Percentiles rank a stretch among this genome's conserved stretches.
phyloP scores from a whole-genome alignment of 2,329 filamentous ascomycete species.

The Stachybotrys chlorohalonatus region DNA sequence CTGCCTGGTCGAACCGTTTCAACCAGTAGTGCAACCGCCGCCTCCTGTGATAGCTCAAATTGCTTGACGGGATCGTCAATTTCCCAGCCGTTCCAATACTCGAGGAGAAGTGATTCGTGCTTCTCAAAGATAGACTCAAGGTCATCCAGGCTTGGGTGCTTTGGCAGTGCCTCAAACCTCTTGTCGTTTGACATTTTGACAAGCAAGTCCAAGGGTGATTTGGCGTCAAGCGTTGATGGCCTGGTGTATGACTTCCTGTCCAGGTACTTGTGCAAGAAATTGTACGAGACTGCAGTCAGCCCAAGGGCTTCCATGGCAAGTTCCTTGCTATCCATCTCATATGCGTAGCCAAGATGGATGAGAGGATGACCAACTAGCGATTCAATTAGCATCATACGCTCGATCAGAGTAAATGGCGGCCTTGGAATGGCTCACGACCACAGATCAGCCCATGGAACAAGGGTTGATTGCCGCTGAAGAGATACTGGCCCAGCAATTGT shows the following conservation, averaged over 20 bases:
- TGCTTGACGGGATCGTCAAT: slow-evolving; percentile 61
- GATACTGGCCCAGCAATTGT: slow-evolving; percentile 62
- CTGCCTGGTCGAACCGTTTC: slow-evolving; percentile 47
- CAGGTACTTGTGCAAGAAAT: slow-evolving; percentile 56
- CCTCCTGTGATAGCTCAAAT: slow-evolving; percentile 63
- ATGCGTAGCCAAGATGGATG: slow-evolving; percentile 93
- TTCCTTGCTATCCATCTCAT: slow-evolving; percentile 77
- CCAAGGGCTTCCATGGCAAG: slow-evolving; percentile 82
- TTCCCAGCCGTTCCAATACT: slow-evolving; percentile 88
- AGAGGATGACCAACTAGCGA: slow-evolving; percentile 72
- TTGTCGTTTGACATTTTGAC: slow-evolving; percentile 59
- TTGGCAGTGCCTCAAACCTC: slow-evolving; percentile 59
- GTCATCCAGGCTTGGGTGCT: slow-evolving; percentile 49
- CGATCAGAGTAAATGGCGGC: neutral
- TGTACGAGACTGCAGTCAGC: slow-evolving; percentile 50
- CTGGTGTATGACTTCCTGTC: slow-evolving; percentile 65
- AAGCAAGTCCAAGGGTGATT: slow-evolving; percentile 62
- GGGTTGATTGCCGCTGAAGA: slow-evolving; percentile 67
- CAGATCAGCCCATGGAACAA: slow-evolving; percentile 72
- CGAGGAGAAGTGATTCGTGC: slow-evolving; percentile 61
- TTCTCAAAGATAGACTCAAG: slow-evolving; percentile 59
- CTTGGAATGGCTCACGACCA: slow-evolving; percentile 50
- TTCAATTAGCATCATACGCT: neutral
- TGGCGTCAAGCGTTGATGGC: slow-evolving; percentile 48
- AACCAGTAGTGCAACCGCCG: slow-evolving; percentile 52